phyloP scores from a whole-genome alignment of 768 basidiomycete species.

The Phylloporus arenicola region DNA sequence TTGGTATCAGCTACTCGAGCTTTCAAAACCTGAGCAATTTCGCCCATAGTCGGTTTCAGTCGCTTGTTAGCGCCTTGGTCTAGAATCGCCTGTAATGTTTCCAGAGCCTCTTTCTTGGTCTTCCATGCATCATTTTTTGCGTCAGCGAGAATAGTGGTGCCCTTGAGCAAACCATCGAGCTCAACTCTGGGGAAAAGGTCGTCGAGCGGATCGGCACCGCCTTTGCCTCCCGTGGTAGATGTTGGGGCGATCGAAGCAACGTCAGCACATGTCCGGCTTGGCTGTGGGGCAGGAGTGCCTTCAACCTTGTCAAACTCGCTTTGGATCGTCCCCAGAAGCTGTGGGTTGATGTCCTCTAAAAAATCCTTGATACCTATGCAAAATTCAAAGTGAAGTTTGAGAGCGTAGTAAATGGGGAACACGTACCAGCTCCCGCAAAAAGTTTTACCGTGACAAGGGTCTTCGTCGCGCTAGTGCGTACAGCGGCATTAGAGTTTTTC shows the following conservation, averaged over 20 bases:
- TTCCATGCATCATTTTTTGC: constrained; percentile 96
- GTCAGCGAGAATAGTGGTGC: constrained; percentile 76
- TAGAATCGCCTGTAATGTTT: constrained; percentile 72
- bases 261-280: constrained; percentile 73
- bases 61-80: constrained; percentile 92
- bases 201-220: constrained; percentile 68
- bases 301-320: constrained; percentile 92
- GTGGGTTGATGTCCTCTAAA: constrained; percentile 90
- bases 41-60: constrained; percentile 86
- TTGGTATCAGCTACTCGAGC: constrained; percentile 87
- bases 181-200: constrained; percentile 96
- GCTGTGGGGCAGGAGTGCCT: constrained; percentile 68
- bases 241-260: constrained; percentile 47
- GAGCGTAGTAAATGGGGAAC: not conserved
- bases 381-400: not conserved
- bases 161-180: constrained; percentile 77
- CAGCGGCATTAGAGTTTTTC: constrained; percentile 90
- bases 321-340: constrained; percentile 84
- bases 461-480: constrained; percentile 91
- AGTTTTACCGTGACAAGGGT: constrained; percentile 85
- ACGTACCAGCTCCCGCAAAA: constrained; percentile 83
- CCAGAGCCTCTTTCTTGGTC: constrained; percentile 90
- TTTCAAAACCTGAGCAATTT: constrained; percentile 86
- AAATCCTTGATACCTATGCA: constrained; percentile 82
- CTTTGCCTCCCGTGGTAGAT: constrained; percentile 37